Evolutionary conservation across 2,329 filamentous ascomycete species (phyloP), one percentile per base, ranked within the genome.

Genomic region (Fusarium lateritium): DNA sequence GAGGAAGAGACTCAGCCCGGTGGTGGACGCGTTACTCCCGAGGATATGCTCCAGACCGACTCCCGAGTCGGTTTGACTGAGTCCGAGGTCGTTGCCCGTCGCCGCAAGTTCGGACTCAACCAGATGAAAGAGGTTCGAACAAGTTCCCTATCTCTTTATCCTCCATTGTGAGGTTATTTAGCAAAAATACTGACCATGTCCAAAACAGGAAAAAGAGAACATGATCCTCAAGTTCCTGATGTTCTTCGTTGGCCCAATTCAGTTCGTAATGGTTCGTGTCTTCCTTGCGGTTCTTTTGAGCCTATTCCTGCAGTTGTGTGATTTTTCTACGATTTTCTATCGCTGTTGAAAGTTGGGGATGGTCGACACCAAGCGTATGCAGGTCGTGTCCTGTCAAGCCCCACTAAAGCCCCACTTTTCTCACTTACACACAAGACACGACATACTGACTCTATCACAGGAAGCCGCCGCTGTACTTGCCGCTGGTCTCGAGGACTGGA

Each of bases 221-320:
- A 76, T 94, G 61, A 81, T 94, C 65, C 86, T 96, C 76, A 96
- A 97, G 85, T 97, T 97, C 81, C 81, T 89, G 76, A 85, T 87
- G 74, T 96, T 92, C 84, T 97, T 97, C 80, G 84, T 96, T 57
- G 94, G 94, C 71, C 94, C 94, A 24, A 95, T 97, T 72, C 94
- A 97, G 79, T 95, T 95, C 81, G 94, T 97, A 78, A 97, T 97
- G 94, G 91, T 91, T 26, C 26, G n/a, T n/a, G n/a, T n/a, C n/a
- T 26, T 17, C 11, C 36, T 43, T 28, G 26, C 39, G 38, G 9
- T 28, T 44, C 7, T n/a, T n/a, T 17, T 44, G 42, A 24, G 24
- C 14, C 8, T 45, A 7, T 19, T 14, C 42, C n/a, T 14, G 21
- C 24, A 17, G 17, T 9, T 31, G 9, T 13, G 15, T 17, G 17